Conservation (phyloP, 345 rosid species). For the Eucalyptus melliodora region DNA sequence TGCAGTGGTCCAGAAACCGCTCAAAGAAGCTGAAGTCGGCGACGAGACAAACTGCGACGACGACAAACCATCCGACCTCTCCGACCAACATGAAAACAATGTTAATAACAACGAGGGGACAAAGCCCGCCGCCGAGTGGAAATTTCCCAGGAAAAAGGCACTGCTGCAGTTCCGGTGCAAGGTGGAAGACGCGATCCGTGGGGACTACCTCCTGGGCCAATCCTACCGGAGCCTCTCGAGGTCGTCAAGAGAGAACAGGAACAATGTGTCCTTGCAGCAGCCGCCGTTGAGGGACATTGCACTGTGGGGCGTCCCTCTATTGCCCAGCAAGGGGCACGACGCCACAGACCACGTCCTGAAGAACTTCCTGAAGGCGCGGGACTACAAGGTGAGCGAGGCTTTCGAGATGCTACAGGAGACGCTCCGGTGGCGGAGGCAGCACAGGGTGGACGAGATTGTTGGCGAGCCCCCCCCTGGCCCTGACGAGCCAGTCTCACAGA, state of each 20-base stretch:
- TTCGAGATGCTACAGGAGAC: conserved; percentile 37
- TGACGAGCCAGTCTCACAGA: not conserved
- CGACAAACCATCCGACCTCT: not conserved
- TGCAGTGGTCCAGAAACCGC: not conserved
- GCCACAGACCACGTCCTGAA: conserved; percentile 28
- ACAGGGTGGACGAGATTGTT: conserved; percentile 6
- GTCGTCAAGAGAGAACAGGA: not conserved
- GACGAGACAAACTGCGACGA: not conserved
- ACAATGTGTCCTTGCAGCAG: not conserved
- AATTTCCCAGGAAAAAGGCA: conserved; percentile 15
- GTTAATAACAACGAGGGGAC: not conserved
- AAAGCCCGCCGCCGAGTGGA: not conserved
- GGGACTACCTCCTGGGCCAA: conserved; percentile 17
- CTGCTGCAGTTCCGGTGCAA: conserved; percentile 21
- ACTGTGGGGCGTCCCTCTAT: conserved; percentile 47
- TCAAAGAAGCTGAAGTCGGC: not conserved
- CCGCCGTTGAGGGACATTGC: conserved; percentile 5
- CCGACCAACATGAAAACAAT: not conserved
- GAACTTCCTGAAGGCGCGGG: conserved; percentile 37
- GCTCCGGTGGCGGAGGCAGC: conserved; percentile 30
- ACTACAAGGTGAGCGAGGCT: conserved; percentile 31
- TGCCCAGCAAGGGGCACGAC: conserved; percentile 42
- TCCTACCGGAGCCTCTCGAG: not conserved
- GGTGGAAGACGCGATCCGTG: conserved; percentile 36
- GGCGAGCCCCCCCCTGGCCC: conserved; percentile 14